Evolutionary conservation across 2,329 filamentous ascomycete genomes (phyloP).

Genomic region (Colletotrichum gloeosporioides): DNA sequence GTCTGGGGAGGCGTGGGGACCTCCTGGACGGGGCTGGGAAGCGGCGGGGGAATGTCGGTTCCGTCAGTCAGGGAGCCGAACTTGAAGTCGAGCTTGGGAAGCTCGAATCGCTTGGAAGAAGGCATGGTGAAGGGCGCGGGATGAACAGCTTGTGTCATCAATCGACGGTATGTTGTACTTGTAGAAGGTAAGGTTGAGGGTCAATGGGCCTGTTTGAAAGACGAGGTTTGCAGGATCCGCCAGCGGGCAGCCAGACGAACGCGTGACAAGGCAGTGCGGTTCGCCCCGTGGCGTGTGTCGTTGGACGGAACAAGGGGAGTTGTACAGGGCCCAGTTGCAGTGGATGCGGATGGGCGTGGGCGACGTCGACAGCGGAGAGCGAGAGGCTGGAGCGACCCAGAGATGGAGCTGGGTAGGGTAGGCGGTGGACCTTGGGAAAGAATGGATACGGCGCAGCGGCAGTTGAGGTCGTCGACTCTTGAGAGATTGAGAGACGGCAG

Average conservation of each 20-base stretch:
- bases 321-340: neutral
- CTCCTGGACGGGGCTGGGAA: constrained; percentile 58
- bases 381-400: neutral
- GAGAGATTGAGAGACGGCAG: neutral
- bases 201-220: neutral
- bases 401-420: neutral
- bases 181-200: constrained; percentile 1
- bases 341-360: neutral
- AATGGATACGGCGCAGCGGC: neutral
- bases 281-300: constrained; percentile 21
- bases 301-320: neutral
- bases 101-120: constrained; percentile 52
- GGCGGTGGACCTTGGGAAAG: neutral
- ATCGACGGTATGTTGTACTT: constrained; percentile 6
- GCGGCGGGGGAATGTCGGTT: constrained; percentile 64
- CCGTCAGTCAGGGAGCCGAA: constrained; percentile 66
- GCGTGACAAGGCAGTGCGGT: constrained; percentile 19
- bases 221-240: constrained; percentile 17
- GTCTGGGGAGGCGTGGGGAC: constrained; percentile 49
- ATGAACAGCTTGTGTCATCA: constrained; percentile 8
- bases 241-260: constrained; percentile 9
- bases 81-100: constrained; percentile 63
- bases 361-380: neutral
- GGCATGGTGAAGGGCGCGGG: constrained; percentile 4
- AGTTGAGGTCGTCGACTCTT: neutral